A percentile compares a stretch with the other conserved stretches of the same genome.
These are phyloP conservation scores for Candolleomyces efflorescens DNA, from an alignment of 768 basidiomycete genomes.

Conservation along the genomic window DNA sequence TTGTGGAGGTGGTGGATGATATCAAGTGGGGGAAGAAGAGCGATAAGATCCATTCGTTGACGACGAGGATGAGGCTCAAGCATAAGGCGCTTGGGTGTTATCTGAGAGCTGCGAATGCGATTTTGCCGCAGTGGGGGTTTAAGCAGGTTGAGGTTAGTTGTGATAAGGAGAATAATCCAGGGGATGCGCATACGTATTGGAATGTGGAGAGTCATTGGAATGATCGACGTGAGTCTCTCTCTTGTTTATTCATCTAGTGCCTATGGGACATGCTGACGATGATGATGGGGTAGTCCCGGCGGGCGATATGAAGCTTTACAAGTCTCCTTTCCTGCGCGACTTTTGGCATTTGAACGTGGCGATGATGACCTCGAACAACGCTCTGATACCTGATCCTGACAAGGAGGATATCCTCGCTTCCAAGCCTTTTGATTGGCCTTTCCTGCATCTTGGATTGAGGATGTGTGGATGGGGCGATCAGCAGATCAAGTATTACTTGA, in stretches of 20 bases:
- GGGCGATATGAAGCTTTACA: constrained; percentile 80
- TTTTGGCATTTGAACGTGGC: constrained; percentile 99
- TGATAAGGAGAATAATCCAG: constrained; percentile 78
- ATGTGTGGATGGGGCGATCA: constrained; percentile 96
- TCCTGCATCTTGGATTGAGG: constrained; percentile 81
- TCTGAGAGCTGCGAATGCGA: constrained; percentile 80
- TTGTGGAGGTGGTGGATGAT: constrained; percentile 92
- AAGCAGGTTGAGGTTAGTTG: constrained; percentile 98
- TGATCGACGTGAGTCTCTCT: constrained; percentile 67
- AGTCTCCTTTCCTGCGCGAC: constrained; percentile 90
- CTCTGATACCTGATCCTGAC: constrained; percentile 94
- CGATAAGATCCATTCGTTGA: constrained; percentile 80
- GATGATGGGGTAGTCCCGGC: constrained; percentile 60
- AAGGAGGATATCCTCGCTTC: constrained; percentile 98
- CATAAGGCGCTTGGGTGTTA: constrained; percentile 83
- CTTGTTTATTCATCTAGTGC: not conserved
- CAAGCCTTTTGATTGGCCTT: constrained; percentile 90
- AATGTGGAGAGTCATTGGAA: constrained; percentile 99
- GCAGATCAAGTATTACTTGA: constrained; percentile 88
- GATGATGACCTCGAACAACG: constrained; percentile 99
- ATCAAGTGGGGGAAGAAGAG: constrained; percentile 54
- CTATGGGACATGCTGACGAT: not conserved
- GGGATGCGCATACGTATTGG: constrained; percentile 89
- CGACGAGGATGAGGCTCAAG: constrained; percentile 82
- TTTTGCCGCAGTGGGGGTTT: constrained; percentile 97